Base-by-base conservation (phyloP, 176 grass and related monocot species). In the Carex littledalei region DNA sequence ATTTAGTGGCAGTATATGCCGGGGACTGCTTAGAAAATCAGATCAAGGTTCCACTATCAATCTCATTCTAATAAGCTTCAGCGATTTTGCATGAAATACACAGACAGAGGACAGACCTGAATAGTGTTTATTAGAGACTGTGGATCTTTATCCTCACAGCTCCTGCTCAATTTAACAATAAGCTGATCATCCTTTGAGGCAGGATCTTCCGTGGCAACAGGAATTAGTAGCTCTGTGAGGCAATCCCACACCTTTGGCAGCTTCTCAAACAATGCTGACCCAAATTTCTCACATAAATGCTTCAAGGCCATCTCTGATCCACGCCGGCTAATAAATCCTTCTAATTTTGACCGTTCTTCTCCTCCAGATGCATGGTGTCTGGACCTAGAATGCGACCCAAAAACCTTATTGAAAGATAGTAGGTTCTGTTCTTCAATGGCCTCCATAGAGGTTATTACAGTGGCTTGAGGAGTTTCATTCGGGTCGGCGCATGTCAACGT, bases 101-200 rank as follows among this genome's bases (percentile, higher is more conserved):
- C 50, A 78, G 22, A 32, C 6, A 45, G 13, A 3, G 39, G 14
- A 78, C 82, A 84, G 90, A 99, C 96, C 93, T 99, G 96, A 81
- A 99, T 99, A 67, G 95, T 99, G 66, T 95, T 99, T 89, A 99
- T 99, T 63, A 99, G 81, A 35, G 87, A 82, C 78, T 99, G 96
- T 85, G 96, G 96, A 67, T 99, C 93, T 81, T 87, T 99, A 64
- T 95, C 93, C 88, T 95, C 88, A 79, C 78, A 95, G 37, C 79
- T 86, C 84, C 78, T 90, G 56, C 89, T 86, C 53, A 99, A 83
- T 78, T 95, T 87, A 56, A 87, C 24, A 31, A 98, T 88, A 63
- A 79, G 82, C 76, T 82, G 84, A 62, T 92, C 85, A 61, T 95
- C 69, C 64, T 88, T 94, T 29, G 58, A 87, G 83, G 79, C 22